Evolutionary conservation across 257 asterid genomes (phyloP), one percentile per base, ranked within the genome.

Genomic region (Rubia yunnanensis): DNA sequence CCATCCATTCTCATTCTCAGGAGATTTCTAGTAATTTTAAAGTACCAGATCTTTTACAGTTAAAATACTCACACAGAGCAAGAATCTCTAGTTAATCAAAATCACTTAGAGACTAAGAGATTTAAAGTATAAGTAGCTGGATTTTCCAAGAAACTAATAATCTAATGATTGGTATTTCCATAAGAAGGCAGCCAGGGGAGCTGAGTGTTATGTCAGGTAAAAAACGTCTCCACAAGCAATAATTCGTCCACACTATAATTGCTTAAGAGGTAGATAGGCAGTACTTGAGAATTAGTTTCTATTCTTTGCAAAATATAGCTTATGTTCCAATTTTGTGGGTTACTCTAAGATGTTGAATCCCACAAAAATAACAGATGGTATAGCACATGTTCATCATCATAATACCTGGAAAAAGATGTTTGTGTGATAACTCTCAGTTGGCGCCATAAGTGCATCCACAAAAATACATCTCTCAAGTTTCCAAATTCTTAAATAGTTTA

Each of bases 391-490:
- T 22, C 59, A 23, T 48, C 41, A 41, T 70, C 62, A 23, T 27
- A 50, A 60, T 84, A 92, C 98, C 96, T 92, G 99, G 76, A 87
- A 92, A 80, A 85, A 92, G 76, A 92, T 81, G 67, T 83, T 83
- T 74, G 94, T 79, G 81, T 92, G 88, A 72, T 92, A 92, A 68
- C 63, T 74, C 77, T 92, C 97, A 56, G 94, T 87, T 76, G 99
- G 95, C 49, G 97, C 96, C 96, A 92, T 83, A 62, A 92, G 97
- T 66, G 89, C 88, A 71, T 92, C 99, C 46, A 92, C 77, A 76
- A 81, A 87, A 70, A 82, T 84, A 64, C 53, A 76, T 23, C 48
- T 81, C 64, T 86, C 89, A 60, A 92, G 73, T 78, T 78, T 86
- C 99, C 99, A 92, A 57, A 89, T 74, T 78, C 90, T 77, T 73